phyloP scores from a whole-genome alignment of 345 rosid species.

The Lenwebbia sp. region DNA sequence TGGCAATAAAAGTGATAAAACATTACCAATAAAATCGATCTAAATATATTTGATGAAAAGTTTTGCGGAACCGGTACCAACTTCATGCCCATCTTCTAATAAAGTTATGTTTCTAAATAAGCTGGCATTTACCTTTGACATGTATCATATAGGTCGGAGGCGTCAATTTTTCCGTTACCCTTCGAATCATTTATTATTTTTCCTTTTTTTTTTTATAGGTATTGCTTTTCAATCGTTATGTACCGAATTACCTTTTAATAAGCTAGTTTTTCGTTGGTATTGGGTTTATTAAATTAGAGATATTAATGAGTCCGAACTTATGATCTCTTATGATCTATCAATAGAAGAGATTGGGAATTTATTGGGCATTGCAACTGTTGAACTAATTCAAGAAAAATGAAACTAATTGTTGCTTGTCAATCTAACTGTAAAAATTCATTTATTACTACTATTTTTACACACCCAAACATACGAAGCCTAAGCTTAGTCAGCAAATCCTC shows the following conservation, averaged over 20 bases:
- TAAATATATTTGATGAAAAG: not conserved
- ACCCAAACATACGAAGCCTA: not conserved
- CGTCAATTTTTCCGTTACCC: fast-evolving
- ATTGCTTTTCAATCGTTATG: not conserved
- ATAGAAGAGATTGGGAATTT: not conserved
- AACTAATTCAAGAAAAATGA: not conserved
- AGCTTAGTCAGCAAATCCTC: not conserved
- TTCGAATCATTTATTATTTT: not conserved
- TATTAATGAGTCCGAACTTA: not conserved
- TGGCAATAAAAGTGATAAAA: not conserved
- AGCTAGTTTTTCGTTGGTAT: not conserved
- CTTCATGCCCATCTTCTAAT: not conserved
- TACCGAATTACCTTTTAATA: not conserved
- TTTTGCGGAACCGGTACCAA: not conserved
- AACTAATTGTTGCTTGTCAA: not conserved
- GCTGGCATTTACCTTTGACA: not conserved
- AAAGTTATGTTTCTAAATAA: not conserved
- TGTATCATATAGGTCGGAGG: not conserved
- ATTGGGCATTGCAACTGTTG: not conserved
- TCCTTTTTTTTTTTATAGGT: not conserved
- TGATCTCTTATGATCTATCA: not conserved
- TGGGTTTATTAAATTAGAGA: not conserved
- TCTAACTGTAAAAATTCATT: not conserved
- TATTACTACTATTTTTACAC: not conserved
- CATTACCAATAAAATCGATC: not conserved